Evolutionary conservation across 345 rosid genomes (phyloP), one percentile per base, ranked within the genome.

Genomic region (Moringa oleifera): DNA sequence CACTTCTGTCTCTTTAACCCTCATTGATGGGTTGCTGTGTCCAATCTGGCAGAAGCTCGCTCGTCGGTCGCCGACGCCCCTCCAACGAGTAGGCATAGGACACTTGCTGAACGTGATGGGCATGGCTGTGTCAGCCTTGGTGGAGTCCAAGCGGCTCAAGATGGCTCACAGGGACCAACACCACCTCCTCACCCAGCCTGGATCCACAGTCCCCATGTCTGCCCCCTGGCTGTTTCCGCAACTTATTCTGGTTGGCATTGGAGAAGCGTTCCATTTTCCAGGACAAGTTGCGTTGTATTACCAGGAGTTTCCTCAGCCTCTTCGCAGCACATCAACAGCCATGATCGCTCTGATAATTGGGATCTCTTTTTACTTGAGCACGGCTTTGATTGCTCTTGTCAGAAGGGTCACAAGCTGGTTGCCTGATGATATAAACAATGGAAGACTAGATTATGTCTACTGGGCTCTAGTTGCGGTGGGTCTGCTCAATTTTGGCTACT

Each of bases 221-320:
- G 81, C 45, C 0, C 2, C 65, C 1, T 78, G 83, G 85, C 56
- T 80, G 31, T 59, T 77, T 54, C 81, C 88, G 9, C 83, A 73
- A 25, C 55, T 75, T 12, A 58, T 69, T 36, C n/a, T 80, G 55
- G 74, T 60, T 15, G 85, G 81, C 0, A 54, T 78, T 5, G 79
- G 75, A 8, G 77, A 76, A 58, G 80, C 83, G 5, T 70, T 83
- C 47, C 74, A 71, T 8, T 64, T 65, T 47, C 87, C 81, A 0
- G 83, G 83, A 50, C 80, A 77, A 20, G 67, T 67, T 55, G 36
- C 54, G 2, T 15, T 82, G 25, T 77, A 69, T 52, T 74, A 73
- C 57, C 75, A 70, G 41, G 85, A 83, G 68, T 79, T 72, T 59
- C 83, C 77, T 0, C 52, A 0, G 7, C 67, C 68, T 11, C 20